Conservation (phyloP, 1,139 yeast species). For the Protomyces pachydermus region DNA sequence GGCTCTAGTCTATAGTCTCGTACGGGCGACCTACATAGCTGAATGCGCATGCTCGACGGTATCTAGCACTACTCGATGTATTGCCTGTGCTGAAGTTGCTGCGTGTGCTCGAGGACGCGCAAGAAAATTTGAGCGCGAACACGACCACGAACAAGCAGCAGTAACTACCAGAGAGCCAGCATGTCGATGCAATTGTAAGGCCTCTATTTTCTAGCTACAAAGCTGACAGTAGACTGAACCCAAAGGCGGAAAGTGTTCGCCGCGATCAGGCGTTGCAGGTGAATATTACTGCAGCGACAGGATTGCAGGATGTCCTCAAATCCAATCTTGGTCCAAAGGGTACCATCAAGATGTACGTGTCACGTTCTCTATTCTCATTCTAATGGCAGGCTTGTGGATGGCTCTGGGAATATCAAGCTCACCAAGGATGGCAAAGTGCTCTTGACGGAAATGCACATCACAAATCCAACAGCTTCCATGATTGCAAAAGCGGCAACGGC, state of each 20-base stretch:
- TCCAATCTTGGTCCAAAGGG: slow-evolving; percentile 97
- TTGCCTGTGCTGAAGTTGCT: too few species aligned
- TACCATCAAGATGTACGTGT: slow-evolving; percentile 70
- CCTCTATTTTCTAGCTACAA: not conserved
- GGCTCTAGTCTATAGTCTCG: slow-evolving; percentile 8
- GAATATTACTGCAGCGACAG: slow-evolving; percentile 93
- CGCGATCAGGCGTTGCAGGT: slow-evolving; percentile 89
- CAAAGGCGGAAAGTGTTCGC: slow-evolving; percentile 93
- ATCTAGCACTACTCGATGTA: too few species aligned
- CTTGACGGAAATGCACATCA: slow-evolving; percentile 94
- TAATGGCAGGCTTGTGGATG: slow-evolving; percentile 64
- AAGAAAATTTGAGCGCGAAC: not conserved
- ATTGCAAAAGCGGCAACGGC: slow-evolving; percentile 87
- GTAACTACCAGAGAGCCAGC: not conserved
- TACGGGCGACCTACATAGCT: not conserved
- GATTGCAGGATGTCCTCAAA: slow-evolving; percentile 84
- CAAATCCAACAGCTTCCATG: slow-evolving; percentile 99
- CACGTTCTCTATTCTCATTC: not conserved
- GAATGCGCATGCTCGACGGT: too few species aligned
- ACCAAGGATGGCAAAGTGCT: slow-evolving; percentile 97
- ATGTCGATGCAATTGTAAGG: slow-evolving; percentile 1
- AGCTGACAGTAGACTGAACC: slow-evolving; percentile 52
- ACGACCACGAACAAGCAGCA: not conserved
- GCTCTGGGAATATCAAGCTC: slow-evolving; percentile 89
- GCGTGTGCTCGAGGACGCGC: not conserved